Percentiles rank a stretch among this genome's conserved stretches.
These are phyloP conservation scores for Helicocarpus griseus DNA, from an alignment of 2,329 filamentous ascomycete genomes.

Conservation along the genomic window DNA sequence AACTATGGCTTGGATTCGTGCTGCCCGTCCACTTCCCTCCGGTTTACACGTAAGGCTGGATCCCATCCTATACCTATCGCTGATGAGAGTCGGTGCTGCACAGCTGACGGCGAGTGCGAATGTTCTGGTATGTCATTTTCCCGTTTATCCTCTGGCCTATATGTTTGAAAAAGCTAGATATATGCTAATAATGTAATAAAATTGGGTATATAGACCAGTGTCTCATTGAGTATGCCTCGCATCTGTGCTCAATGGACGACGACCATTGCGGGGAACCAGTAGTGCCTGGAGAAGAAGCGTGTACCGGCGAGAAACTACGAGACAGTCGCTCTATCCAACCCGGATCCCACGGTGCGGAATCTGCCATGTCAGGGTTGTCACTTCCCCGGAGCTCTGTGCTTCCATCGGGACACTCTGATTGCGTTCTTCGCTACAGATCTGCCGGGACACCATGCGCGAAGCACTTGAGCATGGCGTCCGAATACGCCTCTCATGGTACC, in stretches of 20 bases:
- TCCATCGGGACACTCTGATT: background rate
- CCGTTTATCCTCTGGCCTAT: background rate
- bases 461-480: constrained; percentile 1
- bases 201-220: background rate
- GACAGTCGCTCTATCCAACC: background rate
- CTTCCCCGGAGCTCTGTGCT: background rate
- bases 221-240: background rate
- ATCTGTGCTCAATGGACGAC: background rate
- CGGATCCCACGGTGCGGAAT: background rate
- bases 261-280: background rate
- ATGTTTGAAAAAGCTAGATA: background rate
- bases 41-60: background rate
- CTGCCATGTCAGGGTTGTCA: background rate
- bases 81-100: background rate
- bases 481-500: background rate
- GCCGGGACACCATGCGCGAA: background rate
- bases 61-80: background rate
- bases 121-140: background rate
- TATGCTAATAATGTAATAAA: background rate
- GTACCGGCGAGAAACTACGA: background rate
- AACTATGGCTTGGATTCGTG: background rate
- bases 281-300: background rate
- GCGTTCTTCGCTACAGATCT: background rate
- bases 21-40: background rate
- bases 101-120: background rate